Evolutionary conservation across 2,329 filamentous ascomycete genomes (phyloP).

Genomic region (Stemphylium beticola): DNA sequence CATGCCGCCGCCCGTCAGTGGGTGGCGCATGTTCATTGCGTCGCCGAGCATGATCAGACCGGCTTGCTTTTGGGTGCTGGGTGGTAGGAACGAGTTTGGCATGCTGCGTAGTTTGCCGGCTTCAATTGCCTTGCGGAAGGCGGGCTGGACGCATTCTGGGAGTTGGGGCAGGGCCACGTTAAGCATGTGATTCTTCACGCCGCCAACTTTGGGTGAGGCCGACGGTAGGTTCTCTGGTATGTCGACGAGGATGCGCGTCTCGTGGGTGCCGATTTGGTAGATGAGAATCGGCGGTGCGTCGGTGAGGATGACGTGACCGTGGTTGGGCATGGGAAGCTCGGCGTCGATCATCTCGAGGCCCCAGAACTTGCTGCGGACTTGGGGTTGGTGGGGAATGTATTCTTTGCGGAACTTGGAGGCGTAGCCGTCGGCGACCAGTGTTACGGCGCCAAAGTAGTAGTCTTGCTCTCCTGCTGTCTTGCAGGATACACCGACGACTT

Average conservation of each 20-base stretch:
- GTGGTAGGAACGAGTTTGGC: slow-evolving; percentile 94
- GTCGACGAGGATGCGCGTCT: slow-evolving; percentile 89
- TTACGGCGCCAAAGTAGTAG: slow-evolving; percentile 84
- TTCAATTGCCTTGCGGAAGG: slow-evolving; percentile 77
- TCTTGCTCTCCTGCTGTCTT: slow-evolving; percentile 70
- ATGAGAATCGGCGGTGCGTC: slow-evolving; percentile 80
- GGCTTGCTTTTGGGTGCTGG: slow-evolving; percentile 72
- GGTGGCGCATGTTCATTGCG: slow-evolving; percentile 99
- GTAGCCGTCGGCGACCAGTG: slow-evolving; percentile 91
- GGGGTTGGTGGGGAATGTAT: slow-evolving; percentile 69
- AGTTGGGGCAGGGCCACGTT: slow-evolving; percentile 81
- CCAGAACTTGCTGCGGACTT: slow-evolving; percentile 87
- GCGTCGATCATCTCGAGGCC: slow-evolving; percentile 91
- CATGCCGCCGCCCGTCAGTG: slow-evolving; percentile 96
- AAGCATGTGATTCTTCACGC: slow-evolving; percentile 81
- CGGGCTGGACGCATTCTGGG: slow-evolving; percentile 72
- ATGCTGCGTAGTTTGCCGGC: slow-evolving; percentile 82
- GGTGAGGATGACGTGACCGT: slow-evolving; percentile 88
- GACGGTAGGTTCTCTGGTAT: slow-evolving; percentile 78
- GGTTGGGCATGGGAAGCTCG: slow-evolving; percentile 73
- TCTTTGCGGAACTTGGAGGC: slow-evolving; percentile 88
- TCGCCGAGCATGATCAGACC: slow-evolving; percentile 87
- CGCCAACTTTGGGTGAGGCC: slow-evolving; percentile 75
- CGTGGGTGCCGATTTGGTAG: slow-evolving; percentile 95
- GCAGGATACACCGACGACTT: slow-evolving; percentile 84